phyloP scores from a whole-genome alignment of 345 rosid species.

The Ceriops zippeliana region DNA sequence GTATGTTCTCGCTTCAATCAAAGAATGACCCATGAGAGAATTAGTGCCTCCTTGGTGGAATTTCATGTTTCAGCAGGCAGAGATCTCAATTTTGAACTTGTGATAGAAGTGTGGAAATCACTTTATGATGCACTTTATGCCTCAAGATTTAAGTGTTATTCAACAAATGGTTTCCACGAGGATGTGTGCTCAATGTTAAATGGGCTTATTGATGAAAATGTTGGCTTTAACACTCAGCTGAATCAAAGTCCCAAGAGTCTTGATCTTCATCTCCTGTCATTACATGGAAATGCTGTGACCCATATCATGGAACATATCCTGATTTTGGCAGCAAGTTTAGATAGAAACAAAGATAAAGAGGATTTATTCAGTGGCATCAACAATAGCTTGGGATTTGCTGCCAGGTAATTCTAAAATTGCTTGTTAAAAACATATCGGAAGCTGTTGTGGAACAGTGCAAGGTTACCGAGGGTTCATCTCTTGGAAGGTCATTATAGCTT shows the following conservation, averaged over 20 bases:
- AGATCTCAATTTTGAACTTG: constrained; percentile 29
- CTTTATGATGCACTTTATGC: constrained; percentile 36
- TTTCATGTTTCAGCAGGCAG: constrained; percentile 15
- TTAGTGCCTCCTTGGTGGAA: constrained; percentile 21
- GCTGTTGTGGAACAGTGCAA: background rate
- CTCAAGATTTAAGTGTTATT: constrained; percentile 15
- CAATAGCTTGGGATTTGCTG: constrained; percentile 27
- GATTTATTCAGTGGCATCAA: constrained; percentile 7
- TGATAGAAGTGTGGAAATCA: constrained; percentile 42
- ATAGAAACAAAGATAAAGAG: constrained; percentile 16
- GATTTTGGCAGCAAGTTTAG: constrained; percentile 20
- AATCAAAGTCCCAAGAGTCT: constrained; percentile 24
- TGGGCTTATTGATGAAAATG: constrained; percentile 23
- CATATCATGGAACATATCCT: constrained; percentile 32
- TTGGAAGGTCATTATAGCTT: background rate
- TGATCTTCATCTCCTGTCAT: constrained; percentile 20
- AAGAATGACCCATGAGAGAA: constrained; percentile 5
- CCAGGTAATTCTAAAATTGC: constrained; percentile 34
- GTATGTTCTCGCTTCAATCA: constrained; percentile 19
- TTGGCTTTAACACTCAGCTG: constrained; percentile 18
- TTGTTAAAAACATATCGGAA: constrained; percentile 1
- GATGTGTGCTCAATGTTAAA: constrained; percentile 31
- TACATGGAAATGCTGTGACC: constrained; percentile 32
- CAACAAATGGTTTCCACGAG: constrained; percentile 25
- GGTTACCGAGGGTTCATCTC: constrained; percentile 4